Conservation (phyloP, 164 flowering plant genomes). For the Stephania cephalantha region DNA sequence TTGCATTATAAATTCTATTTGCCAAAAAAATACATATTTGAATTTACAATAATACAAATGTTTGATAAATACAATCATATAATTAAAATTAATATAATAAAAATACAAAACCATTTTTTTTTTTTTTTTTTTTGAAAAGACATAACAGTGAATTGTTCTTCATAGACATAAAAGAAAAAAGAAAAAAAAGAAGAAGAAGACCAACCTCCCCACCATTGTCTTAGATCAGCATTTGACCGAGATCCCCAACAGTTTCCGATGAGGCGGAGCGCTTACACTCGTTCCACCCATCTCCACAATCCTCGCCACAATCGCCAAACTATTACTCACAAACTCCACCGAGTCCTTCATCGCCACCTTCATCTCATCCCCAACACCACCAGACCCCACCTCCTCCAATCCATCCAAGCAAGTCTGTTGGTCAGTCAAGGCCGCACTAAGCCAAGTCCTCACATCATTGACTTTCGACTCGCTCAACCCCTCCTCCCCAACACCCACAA, state of each 20-base stretch:
- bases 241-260: constrained; percentile 30
- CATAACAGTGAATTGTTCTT: no score
- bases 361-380: constrained; percentile 18
- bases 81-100: no score
- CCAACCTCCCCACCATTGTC: no score
- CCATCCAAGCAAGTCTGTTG: constrained; percentile 68
- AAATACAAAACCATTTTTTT: no score
- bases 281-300: constrained; percentile 23
- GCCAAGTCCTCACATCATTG: constrained; percentile 56
- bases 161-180: no score
- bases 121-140: no score
- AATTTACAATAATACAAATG: no score
- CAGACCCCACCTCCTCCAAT: constrained; percentile 31
- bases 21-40: no score
- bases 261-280: constrained; percentile 30
- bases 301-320: constrained; percentile 53
- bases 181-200: no score
- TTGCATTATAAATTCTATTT: no score
- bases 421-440: constrained; percentile 50
- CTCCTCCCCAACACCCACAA: constrained; percentile 19
- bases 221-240: neutral
- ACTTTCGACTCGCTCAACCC: constrained; percentile 27
- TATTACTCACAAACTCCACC: constrained; percentile 51
- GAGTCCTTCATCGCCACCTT: constrained; percentile 35
- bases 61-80: no score